Conservation (phyloP, 2,329 filamentous ascomycete species). For the Acephala macrosclerotiorum region DNA sequence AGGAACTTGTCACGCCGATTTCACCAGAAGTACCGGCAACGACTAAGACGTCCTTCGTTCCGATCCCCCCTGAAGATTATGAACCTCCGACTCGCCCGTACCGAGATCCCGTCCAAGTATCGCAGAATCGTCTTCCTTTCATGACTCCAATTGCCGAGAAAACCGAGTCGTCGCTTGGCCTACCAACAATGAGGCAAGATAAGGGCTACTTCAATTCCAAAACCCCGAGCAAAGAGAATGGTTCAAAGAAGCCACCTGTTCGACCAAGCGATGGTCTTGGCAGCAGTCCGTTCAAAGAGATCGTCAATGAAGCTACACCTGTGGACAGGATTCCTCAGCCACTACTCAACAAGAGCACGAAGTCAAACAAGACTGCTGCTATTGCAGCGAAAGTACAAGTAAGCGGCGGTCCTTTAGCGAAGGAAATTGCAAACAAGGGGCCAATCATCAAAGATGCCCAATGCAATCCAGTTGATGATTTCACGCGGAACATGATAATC, state of each 20-base stretch:
- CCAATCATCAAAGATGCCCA: conserved; percentile 82
- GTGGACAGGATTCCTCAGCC: conserved; percentile 60
- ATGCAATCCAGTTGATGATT: conserved; percentile 89
- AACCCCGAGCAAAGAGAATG: conserved; percentile 71
- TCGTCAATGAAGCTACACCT: conserved; percentile 60
- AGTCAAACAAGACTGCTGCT: conserved; percentile 47
- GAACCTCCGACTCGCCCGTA: conserved; percentile 80
- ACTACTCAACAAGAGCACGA: conserved; percentile 55
- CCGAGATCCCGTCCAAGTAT: conserved; percentile 79
- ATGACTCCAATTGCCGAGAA: conserved; percentile 99
- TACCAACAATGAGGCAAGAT: conserved; percentile 63
- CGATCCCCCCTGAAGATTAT: conserved; percentile 86
- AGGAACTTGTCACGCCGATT: conserved; percentile 56
- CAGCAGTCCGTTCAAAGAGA: conserved; percentile 77
- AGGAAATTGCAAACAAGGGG: conserved; percentile 60
- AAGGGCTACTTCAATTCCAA: conserved; percentile 72
- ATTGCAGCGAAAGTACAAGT: conserved; percentile 45
- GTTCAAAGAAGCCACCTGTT: conserved; percentile 37
- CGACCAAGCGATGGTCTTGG: conserved; percentile 45
- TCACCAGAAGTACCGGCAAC: conserved; percentile 46
- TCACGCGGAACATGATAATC: conserved; percentile 77
- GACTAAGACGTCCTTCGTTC: conserved; percentile 72
- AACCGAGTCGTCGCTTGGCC: conserved; percentile 85
- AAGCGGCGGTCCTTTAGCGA: conserved; percentile 41
- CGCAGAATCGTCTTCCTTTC: conserved; percentile 92